Base-by-base conservation (phyloP, 176 grass and related monocot genomes). In the Chloris gayana region DNA sequence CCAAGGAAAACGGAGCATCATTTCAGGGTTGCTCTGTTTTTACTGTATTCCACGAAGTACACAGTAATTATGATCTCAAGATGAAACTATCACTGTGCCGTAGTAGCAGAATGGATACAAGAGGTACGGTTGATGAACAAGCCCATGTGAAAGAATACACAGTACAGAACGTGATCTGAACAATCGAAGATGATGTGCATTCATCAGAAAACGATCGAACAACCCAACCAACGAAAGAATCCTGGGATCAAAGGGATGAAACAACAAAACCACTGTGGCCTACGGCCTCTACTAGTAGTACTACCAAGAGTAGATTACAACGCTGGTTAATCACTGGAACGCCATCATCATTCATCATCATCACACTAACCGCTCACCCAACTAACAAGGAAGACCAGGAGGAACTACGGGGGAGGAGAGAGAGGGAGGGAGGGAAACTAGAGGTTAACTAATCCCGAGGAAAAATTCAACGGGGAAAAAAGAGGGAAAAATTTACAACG, bases 401-500 rank as follows among this genome's bases (percentile, higher is more conserved):
- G 70, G 69, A 77, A 75, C 25, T 31, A 76, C 22, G 8, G n/a
- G 8, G 25, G 19, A 5, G 58, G 5, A 0, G 24, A 27, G 49
- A 51, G 25, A 46, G 67, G 47, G 29, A 64, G 49, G 35, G 29
- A 68, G 61, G 14, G 54, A 7, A 54, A 19, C 75, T 79, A 77
- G 69, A 45, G 77, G 64, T 62, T 89, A 85, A 85, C 82, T 81
- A 89, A 85, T 77, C 65, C 72, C 58, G 75, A 74, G 56, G 62
- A 57, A 37, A n/a, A 74, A 84, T 60, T 59, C 39, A 64, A 47
- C 14, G 27, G 67, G 41, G 7, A 9, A 7, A 50, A n/a, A 46
- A 33, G 35, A 46, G 60, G 31, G n/a, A 80, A 64, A 83, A 85
- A 50, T 50, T 89, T 89, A 89, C 87, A 89, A 85, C 64, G 77